A percentile compares a stretch with the other conserved stretches of the same genome.
Evolutionary conservation across 2,329 filamentous ascomycete genomes (phyloP).

Genomic region (Pseudogymnoascus pannorum): DNA sequence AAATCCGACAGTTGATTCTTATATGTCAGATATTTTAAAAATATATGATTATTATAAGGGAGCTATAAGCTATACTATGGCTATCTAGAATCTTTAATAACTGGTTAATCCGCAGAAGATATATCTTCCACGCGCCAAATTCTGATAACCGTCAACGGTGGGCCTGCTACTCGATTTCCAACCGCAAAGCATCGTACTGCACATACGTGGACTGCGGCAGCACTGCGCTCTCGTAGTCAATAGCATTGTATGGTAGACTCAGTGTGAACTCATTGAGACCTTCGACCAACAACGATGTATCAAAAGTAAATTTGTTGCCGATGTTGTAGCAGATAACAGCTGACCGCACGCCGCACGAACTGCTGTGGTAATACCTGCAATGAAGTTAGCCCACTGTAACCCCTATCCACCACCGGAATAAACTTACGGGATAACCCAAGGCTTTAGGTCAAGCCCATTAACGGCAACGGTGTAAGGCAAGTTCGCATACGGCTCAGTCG

Average conservation of each 20-base stretch:
- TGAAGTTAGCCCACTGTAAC: slow-evolving; percentile 12
- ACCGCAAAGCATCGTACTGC: slow-evolving; percentile 56
- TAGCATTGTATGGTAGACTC: slow-evolving; percentile 52
- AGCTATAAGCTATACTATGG: neutral
- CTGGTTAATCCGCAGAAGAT: neutral
- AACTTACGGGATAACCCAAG: slow-evolving; percentile 50
- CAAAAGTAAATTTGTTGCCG: slow-evolving; percentile 52
- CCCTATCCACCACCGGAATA: neutral
- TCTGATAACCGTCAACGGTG: neutral
- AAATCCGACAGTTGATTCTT: neutral
- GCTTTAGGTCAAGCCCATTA: slow-evolving; percentile 38
- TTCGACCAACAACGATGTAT: slow-evolving; percentile 38
- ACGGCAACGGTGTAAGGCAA: slow-evolving; percentile 44
- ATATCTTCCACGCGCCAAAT: neutral
- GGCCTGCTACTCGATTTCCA: slow-evolving; percentile 42
- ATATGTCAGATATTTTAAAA: neutral
- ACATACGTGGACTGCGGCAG: slow-evolving; percentile 50
- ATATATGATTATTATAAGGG: neutral
- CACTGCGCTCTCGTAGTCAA: slow-evolving; percentile 50
- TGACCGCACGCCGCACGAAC: slow-evolving; percentile 53
- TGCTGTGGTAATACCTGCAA: slow-evolving; percentile 44
- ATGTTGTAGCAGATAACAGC: slow-evolving; percentile 56
- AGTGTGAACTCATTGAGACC: slow-evolving; percentile 50
- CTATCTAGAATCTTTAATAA: neutral
- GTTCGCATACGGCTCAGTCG: slow-evolving; percentile 45